Evolutionary conservation across 75 land plant species (phyloP).

Genomic region (Pinus taeda): DNA sequence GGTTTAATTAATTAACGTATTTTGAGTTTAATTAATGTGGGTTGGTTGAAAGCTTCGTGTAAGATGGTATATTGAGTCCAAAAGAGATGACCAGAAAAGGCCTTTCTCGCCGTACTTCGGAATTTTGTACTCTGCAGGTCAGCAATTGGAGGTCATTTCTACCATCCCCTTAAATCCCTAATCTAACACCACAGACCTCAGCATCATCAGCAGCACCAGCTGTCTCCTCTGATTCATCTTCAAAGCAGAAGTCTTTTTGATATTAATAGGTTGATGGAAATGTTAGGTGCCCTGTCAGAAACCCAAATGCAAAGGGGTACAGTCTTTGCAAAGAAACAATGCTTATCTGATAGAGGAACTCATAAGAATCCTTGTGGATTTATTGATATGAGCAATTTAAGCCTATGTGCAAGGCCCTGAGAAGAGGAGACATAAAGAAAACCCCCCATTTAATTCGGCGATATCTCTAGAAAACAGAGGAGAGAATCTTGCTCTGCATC

Average conservation of each 20-base stretch:
- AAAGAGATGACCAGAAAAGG: conserved; percentile 4
- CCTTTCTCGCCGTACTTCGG: conserved; percentile 23
- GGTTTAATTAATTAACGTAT: too few relatives aligned
- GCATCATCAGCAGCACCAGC: background rate
- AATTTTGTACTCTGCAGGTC: conserved; percentile 59
- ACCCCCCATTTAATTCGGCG: too few relatives aligned
- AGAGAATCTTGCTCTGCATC: conserved; percentile 58
- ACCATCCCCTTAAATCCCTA: conserved; percentile 11
- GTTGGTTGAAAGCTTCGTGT: too few relatives aligned
- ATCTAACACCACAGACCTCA: conserved; percentile 12
- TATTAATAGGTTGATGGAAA: background rate
- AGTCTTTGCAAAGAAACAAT: conserved; percentile 37
- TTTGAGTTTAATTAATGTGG: too few relatives aligned
- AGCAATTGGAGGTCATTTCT: conserved; percentile 68
- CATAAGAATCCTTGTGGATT: conserved; percentile 9
- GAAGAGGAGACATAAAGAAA: background rate
- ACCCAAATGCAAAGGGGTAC: conserved; percentile 1
- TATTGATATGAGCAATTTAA: conserved; percentile 40
- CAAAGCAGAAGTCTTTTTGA: background rate
- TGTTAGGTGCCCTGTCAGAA: conserved; percentile 8
- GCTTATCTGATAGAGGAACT: conserved; percentile 42
- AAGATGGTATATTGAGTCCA: background rate
- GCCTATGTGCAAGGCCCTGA: background rate
- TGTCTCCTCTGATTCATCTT: background rate
- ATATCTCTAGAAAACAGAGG: too few relatives aligned